Conservation (phyloP, 257 asterid genomes). For the Anisodus tanguticus region DNA sequence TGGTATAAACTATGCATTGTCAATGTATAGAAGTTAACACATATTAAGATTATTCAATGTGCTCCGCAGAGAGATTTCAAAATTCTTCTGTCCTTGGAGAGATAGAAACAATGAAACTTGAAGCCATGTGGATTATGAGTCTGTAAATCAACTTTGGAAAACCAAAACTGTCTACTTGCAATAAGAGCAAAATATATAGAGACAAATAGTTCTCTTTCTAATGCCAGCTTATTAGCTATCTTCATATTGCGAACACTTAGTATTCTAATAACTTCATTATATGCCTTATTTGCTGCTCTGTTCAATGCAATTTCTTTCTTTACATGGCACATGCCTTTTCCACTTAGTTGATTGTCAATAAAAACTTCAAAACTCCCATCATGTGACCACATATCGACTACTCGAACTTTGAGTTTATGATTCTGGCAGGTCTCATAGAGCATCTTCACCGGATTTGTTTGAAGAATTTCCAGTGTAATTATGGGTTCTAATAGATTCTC, state of each 20-base stretch:
- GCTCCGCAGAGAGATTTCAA: too few species aligned
- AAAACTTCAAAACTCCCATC: conserved; percentile 63
- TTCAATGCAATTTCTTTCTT: conserved; percentile 70
- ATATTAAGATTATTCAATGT: neutral
- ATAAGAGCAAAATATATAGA: neutral
- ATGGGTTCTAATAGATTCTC: conserved; percentile 61
- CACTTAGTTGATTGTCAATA: conserved; percentile 57
- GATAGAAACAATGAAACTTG: neutral
- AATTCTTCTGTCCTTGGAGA: neutral
- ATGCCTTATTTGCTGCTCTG: conserved; percentile 81
- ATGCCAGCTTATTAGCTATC: neutral
- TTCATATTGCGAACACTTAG: conserved; percentile 34
- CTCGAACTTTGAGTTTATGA: conserved; percentile 58
- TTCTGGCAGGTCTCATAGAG: conserved; percentile 78
- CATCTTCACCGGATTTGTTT: conserved; percentile 74
- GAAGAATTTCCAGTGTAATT: conserved; percentile 73
- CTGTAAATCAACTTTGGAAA: neutral
- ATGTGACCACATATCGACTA: conserved; percentile 65
- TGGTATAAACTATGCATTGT: too few species aligned
- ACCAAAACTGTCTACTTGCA: neutral
- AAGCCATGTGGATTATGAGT: neutral
- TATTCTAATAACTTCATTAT: conserved; percentile 52
- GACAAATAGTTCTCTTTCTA: neutral
- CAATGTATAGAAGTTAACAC: neutral
- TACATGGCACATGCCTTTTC: conserved; percentile 57